These are phyloP conservation scores for Jasminum sambac DNA, from an alignment of 257 asterid genomes.

Conservation along the genomic window DNA sequence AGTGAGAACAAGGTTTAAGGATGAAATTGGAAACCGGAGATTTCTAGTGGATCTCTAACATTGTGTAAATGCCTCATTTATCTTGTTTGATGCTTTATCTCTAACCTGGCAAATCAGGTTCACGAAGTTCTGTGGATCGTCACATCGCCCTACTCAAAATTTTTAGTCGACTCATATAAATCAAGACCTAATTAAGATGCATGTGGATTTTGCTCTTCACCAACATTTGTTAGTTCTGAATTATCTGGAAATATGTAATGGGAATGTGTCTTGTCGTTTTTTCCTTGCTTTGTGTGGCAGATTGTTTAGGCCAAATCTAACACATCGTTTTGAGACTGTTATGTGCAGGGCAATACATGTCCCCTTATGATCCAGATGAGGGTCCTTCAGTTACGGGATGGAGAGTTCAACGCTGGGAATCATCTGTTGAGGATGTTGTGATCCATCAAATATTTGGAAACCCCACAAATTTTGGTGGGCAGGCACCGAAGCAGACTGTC, in stretches of 20 bases:
- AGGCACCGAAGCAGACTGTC: constrained; percentile 94
- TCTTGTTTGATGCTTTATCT: constrained; percentile 3
- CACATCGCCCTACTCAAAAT: neutral
- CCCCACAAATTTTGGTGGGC: constrained; percentile 83
- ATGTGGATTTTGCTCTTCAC: neutral
- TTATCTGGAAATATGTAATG: neutral
- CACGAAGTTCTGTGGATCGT: neutral
- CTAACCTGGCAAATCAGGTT: neutral
- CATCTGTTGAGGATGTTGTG: constrained; percentile 94
- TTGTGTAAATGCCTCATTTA: neutral
- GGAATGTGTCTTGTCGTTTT: neutral
- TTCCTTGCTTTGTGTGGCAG: neutral
- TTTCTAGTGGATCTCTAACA: neutral
- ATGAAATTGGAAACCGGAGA: neutral
- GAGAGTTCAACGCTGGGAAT: constrained; percentile 99
- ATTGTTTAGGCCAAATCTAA: constrained; percentile 6
- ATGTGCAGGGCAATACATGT: constrained; percentile 95
- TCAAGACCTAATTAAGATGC: neutral
- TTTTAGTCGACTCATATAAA: neutral
- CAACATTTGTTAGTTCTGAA: neutral
- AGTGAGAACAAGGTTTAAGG: neutral
- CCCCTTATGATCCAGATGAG: constrained; percentile 99
- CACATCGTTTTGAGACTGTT: constrained; percentile 24
- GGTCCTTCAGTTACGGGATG: constrained; percentile 98
- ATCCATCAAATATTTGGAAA: constrained; percentile 96